Conservation (phyloP, 306 rosid species). For the Ormosia semicastrata region DNA sequence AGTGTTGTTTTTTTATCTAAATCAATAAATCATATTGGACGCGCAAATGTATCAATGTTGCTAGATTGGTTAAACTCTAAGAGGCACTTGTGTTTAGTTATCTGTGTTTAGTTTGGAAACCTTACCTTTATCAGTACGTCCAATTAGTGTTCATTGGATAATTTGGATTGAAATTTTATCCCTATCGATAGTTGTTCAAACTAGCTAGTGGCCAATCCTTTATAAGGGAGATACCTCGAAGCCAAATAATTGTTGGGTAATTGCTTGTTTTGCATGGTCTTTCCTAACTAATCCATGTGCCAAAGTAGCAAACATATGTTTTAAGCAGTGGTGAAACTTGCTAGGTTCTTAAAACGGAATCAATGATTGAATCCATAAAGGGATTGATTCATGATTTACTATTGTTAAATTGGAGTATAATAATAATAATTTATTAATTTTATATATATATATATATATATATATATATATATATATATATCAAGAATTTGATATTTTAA, state of each 20-base stretch:
- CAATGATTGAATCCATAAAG: too few relatives aligned
- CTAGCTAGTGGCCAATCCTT: neutral
- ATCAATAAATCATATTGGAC: neutral
- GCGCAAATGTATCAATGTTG: conserved; percentile 3
- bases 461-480: too few relatives aligned
- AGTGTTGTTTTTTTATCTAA: neutral
- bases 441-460: too few relatives aligned
- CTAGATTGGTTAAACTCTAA: neutral
- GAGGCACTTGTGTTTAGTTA: neutral
- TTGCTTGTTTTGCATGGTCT: neutral
- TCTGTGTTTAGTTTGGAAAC: neutral
- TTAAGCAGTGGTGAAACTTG: too few relatives aligned
- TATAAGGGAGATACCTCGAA: neutral
- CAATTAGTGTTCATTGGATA: neutral
- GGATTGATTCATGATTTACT: too few relatives aligned
- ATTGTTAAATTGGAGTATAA: too few relatives aligned
- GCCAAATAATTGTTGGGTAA: neutral
- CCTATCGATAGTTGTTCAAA: neutral
- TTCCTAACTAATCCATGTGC: neutral
- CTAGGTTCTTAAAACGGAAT: too few relatives aligned
- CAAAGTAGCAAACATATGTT: conserved; percentile 1
- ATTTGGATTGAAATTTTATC: neutral
- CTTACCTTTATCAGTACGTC: neutral
- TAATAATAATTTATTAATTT: too few relatives aligned
- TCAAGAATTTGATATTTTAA: too few relatives aligned